Evolutionary conservation across 1,284 basidiomycete species (phyloP).

Genomic region (Heterobasidion parviporum): DNA sequence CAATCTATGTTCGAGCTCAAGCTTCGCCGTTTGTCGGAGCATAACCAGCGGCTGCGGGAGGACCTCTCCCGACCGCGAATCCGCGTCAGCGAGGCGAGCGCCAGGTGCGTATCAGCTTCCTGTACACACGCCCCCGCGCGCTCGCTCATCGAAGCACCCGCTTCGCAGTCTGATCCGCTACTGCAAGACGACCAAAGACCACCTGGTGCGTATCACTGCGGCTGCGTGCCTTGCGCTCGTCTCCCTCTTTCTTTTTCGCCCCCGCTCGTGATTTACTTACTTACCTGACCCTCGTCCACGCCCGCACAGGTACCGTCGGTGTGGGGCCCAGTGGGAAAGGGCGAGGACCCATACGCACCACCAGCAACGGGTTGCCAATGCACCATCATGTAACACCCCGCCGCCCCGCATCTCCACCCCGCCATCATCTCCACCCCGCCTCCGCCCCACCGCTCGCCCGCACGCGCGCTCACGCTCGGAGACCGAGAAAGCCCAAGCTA

Average conservation of each 20-base stretch:
- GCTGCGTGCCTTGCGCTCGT: neutral
- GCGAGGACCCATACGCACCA: constrained; percentile 82
- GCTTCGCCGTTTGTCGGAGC: constrained; percentile 86
- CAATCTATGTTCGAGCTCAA: constrained; percentile 96
- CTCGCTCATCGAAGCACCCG: constrained; percentile 1
- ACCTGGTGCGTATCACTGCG: constrained; percentile 48
- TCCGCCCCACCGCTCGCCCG: neutral
- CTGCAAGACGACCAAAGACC: constrained; percentile 86
- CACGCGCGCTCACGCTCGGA: neutral
- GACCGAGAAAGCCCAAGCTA: neutral
- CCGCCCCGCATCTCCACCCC: constrained; percentile 1
- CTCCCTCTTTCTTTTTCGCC: neutral
- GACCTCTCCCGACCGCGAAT: constrained; percentile 85
- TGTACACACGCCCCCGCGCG: neutral
- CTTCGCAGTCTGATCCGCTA: constrained; percentile 75
- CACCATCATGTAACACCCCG: constrained; percentile 1
- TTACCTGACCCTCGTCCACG: neutral
- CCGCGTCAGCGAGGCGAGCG: constrained; percentile 85
- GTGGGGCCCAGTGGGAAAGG: constrained; percentile 87
- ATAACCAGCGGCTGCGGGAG: constrained; percentile 87
- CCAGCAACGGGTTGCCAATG: constrained; percentile 15
- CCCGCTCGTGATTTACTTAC: neutral
- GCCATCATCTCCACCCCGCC: neutral
- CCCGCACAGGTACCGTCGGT: constrained; percentile 69
- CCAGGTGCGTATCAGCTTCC: constrained; percentile 52